Base-by-base conservation (phyloP, 78 protist species). In the Abeoforma whisleri region DNA sequence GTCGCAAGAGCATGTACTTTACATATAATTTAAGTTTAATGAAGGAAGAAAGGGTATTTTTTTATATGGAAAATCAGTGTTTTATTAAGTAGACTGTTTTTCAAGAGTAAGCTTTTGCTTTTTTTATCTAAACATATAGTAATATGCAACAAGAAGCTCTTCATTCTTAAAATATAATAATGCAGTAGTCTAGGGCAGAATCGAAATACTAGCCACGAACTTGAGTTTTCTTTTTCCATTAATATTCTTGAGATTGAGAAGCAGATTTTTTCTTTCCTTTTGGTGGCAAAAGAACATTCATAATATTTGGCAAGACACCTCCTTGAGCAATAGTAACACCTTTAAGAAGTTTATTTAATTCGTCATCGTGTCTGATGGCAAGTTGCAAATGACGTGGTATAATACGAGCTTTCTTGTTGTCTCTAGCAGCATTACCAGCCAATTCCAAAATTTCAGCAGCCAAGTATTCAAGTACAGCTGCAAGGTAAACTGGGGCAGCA, bases 381-480 rank as follows among this genome's bases (percentile, higher is more conserved):
- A 95, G 89, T 93, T 92, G 94, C 80, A 95, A 84, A 90, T 96
- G 98, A 72, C 97, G 92, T 34, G 99, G 99, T 76, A 88, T 89
- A 90, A 97, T 97, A 87, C 97, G 92, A 22, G 86, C 57, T 90
- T 91, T 92, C 81, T 92, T 91, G 92, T 92, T 81, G 89, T 92
- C 94, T 40, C 93, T 89, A 40, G 98, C 92, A 39, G 94, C 95
- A 88, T 96, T 97, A 77, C 95, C 96, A 12, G 98, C 98, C 34
- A 96, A 87, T 90, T 96, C 98, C 80, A 97, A 91, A 35, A 95
- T 91, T 87, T 97, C 99, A 40, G 96, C 97, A 0, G 95, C 87
- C 48, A 95, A 86, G 92, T 97, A 97, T 90, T 97, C 99, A 33
- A 96, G 81, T 38, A 97, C 98, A 84, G 99, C 97, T 1, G 98